Percentiles rank a stretch among this genome's conserved stretches.
phyloP scores from a whole-genome alignment of 495 filamentous ascomycete species.

The Massariosphaeria phaeospora region DNA sequence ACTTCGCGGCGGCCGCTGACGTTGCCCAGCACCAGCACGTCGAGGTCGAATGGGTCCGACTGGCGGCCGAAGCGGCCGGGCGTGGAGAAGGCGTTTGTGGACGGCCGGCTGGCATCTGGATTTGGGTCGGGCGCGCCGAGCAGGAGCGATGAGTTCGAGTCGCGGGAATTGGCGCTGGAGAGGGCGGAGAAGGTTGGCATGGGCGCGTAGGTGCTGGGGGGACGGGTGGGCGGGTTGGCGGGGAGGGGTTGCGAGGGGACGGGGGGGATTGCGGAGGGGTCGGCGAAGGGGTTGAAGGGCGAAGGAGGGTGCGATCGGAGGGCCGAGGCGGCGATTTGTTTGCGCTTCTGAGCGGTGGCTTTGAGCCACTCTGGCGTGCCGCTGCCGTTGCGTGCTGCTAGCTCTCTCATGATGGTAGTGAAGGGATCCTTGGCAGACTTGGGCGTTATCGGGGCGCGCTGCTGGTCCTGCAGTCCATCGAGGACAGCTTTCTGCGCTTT shows the following conservation, averaged over 20 bases:
- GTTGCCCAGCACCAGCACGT: constrained; percentile 25
- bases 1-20: constrained; percentile 21
- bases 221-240: constrained; percentile 14
- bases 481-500: constrained; percentile 1
- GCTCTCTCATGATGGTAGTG: constrained; percentile 21
- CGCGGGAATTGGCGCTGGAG: background rate
- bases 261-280: constrained; percentile 17
- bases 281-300: constrained; percentile 23
- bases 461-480: constrained; percentile 25
- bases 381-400: constrained; percentile 20
- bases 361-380: constrained; percentile 32
- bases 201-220: constrained; percentile 16
- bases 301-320: constrained; percentile 28
- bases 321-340: constrained; percentile 23
- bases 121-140: constrained; percentile 31
- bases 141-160: constrained; percentile 14
- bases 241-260: constrained; percentile 22
- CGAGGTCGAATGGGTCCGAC: constrained; percentile 32
- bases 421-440: constrained; percentile 24
- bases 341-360: constrained; percentile 14
- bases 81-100: constrained; percentile 17
- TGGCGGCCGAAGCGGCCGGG: constrained; percentile 12
- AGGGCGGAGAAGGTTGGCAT: constrained; percentile 10
- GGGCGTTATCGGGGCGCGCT: constrained; percentile 25
- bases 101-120: constrained; percentile 29